phyloP scores from a whole-genome alignment of 768 basidiomycete species.

The Candolleomyces eurysporus region DNA sequence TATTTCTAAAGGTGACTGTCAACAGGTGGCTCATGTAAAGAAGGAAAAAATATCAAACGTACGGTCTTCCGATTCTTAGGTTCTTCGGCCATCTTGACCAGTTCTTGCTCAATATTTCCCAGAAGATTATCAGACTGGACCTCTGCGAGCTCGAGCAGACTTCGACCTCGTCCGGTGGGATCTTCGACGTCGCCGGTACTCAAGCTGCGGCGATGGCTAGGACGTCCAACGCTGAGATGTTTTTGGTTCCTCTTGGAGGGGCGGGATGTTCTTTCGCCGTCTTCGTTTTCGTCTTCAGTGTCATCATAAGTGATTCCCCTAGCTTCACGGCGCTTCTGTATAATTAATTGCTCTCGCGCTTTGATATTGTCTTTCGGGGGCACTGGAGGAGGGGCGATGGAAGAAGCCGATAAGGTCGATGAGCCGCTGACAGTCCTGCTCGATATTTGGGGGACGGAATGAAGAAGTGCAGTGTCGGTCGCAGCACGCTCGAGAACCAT shows the following conservation, averaged over 20 bases:
- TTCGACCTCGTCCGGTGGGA: constrained; percentile 31
- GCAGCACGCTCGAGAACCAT: constrained; percentile 46
- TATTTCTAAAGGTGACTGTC: constrained; percentile 54
- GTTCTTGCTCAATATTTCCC: constrained; percentile 72
- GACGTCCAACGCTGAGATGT: constrained; percentile 43
- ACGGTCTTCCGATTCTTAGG: constrained; percentile 39
- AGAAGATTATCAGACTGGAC: constrained; percentile 52
- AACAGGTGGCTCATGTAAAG: constrained; percentile 8
- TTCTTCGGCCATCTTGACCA: constrained; percentile 58
- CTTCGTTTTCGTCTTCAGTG: constrained; percentile 19
- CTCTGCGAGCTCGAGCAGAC: constrained; percentile 38
- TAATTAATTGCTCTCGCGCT: constrained; percentile 63
- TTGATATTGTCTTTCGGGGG: constrained; percentile 68
- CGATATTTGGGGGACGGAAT: constrained; percentile 32
- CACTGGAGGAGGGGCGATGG: constrained; percentile 38
- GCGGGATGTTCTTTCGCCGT: constrained; percentile 1
- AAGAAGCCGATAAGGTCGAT: constrained; percentile 26
- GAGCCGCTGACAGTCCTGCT: constrained; percentile 44
- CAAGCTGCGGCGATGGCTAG: constrained; percentile 66
- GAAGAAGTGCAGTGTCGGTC: constrained; percentile 47
- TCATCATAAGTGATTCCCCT: constrained; percentile 53
- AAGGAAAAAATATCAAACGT: constrained; percentile 20
- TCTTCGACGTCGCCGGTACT: constrained; percentile 74
- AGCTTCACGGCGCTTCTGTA: constrained; percentile 66
- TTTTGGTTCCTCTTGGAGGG: constrained; percentile 21